Evolutionary conservation across 352 stramenopile genomes (phyloP).

Genomic region (Phytopythium cucurbitacearum): DNA sequence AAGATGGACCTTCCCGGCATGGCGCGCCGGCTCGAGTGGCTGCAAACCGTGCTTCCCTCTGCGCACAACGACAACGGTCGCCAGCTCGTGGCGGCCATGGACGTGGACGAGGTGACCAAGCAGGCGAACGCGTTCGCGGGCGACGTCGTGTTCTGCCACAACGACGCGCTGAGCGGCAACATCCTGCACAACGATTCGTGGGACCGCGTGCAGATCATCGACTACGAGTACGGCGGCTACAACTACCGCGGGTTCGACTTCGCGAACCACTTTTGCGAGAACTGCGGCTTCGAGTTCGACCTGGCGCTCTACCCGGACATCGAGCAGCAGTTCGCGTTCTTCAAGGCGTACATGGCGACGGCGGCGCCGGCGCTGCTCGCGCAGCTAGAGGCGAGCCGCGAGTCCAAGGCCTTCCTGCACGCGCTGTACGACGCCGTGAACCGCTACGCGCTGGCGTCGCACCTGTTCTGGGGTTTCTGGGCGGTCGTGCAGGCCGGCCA

Average conservation of each 20-base stretch:
- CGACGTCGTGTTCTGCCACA: conserved; percentile 91
- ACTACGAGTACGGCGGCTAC: conserved; percentile 94
- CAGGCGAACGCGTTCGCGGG: conserved; percentile 69
- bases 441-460: conserved; percentile 84
- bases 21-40: conserved; percentile 69
- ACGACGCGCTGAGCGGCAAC: conserved; percentile 90
- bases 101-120: conserved; percentile 71
- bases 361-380: conserved; percentile 60
- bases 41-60: conserved; percentile 82
- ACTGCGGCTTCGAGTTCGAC: conserved; percentile 92
- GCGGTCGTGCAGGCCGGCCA: conserved; percentile 89
- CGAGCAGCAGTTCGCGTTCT: conserved; percentile 83
- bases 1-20: conserved; percentile 56
- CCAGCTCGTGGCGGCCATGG: conserved; percentile 39
- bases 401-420: conserved; percentile 81
- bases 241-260: conserved; percentile 94
- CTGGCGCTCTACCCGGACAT: conserved; percentile 78
- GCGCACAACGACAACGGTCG: conserved; percentile 59
- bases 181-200: conserved; percentile 74
- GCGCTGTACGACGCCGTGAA: conserved; percentile 84
- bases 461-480: conserved; percentile 94
- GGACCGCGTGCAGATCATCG: conserved; percentile 90
- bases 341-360: conserved; percentile 78
- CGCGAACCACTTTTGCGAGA: conserved; percentile 94
- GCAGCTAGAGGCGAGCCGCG: conserved; percentile 58